Evolutionary conservation across 78 protist genomes (phyloP), one percentile per base, ranked within the genome.

Genomic region (Cavenderia fasciculata): DNA sequence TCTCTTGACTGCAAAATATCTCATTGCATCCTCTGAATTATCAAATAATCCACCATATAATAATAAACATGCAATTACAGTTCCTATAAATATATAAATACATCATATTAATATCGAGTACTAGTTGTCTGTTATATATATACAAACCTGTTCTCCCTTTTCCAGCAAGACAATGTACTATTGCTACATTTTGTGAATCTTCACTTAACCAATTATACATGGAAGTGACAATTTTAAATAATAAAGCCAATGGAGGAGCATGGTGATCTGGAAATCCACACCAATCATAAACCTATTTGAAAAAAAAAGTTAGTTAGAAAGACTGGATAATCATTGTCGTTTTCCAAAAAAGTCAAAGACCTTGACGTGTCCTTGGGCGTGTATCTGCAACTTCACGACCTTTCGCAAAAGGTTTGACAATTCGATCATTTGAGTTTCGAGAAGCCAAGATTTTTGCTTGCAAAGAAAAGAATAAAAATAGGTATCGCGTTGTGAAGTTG

Each of bases 231-330:
- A 51, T 92, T 52, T 74, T 73, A 36, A 92, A 92, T 54, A 85
- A 61, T 62, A 68, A 43, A 41, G 70, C 79, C 14, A 92, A 36
- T 52, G 95, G 95, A 43, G 95, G 95, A 23, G 95, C 95, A 87
- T 92, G 92, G 51, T 92, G 95, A 77, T 92, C 95, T 21, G 95
- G 95, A 73, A 82, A 92, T 44, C 95, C 92, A 74, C 95, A 92
- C 95, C 95, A 92, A 70, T 77, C 89, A 8, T 49, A 19, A n/a
- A n/a, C n/a, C n/a, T n/a, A n/a, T n/a, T n/a, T n/a, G n/a, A n/a
- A n/a, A n/a, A n/a, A n/a, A n/a, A n/a, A n/a, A n/a, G n/a, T n/a
- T n/a, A n/a, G n/a, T n/a, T n/a, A n/a, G n/a, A n/a, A n/a, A n/a
- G n/a, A n/a, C n/a, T n/a, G n/a, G n/a, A n/a, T n/a, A n/a, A n/a